Conservation (phyloP, 1,139 yeast species). For the Protomyces pachydermus region DNA sequence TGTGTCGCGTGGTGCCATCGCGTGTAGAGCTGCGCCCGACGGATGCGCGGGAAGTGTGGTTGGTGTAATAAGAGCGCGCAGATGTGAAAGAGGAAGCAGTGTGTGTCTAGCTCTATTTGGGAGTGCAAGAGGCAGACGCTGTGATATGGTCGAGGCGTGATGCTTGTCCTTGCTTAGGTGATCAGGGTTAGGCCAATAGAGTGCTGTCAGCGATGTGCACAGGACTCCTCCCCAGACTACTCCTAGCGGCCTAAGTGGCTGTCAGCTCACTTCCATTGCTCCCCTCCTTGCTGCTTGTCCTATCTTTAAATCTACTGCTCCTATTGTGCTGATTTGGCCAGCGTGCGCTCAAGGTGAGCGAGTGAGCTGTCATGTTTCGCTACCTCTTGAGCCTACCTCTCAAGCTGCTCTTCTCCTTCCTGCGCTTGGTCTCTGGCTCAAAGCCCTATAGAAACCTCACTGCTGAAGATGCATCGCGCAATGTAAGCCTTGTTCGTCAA, state of each 20-base stretch:
- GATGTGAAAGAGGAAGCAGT: too few relatives aligned
- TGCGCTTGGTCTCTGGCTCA: conserved; percentile 4
- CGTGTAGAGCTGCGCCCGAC: neutral
- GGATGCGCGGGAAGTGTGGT: too few relatives aligned
- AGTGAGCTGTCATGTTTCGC: conserved; percentile 4
- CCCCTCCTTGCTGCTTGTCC: neutral
- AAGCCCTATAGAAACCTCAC: neutral
- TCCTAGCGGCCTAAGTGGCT: too few relatives aligned
- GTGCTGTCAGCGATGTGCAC: neutral
- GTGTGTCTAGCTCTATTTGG: neutral
- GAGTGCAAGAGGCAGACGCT: neutral
- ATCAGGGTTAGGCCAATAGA: neutral
- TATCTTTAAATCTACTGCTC: neutral
- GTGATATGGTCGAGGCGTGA: neutral
- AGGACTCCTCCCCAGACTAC: too few relatives aligned
- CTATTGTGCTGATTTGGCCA: neutral
- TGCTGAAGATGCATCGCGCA: conserved; percentile 7
- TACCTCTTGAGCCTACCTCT: conserved; percentile 11
- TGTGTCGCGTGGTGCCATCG: neutral
- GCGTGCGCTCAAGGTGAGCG: too few relatives aligned
- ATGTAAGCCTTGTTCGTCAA: neutral
- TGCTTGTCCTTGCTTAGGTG: neutral
- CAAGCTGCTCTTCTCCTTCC: conserved; percentile 1
- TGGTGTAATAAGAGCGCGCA: neutral
- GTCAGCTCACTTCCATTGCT: neutral